Evolutionary conservation across 2,329 filamentous ascomycete genomes (phyloP).

Genomic region (Mariannaea elegans): DNA sequence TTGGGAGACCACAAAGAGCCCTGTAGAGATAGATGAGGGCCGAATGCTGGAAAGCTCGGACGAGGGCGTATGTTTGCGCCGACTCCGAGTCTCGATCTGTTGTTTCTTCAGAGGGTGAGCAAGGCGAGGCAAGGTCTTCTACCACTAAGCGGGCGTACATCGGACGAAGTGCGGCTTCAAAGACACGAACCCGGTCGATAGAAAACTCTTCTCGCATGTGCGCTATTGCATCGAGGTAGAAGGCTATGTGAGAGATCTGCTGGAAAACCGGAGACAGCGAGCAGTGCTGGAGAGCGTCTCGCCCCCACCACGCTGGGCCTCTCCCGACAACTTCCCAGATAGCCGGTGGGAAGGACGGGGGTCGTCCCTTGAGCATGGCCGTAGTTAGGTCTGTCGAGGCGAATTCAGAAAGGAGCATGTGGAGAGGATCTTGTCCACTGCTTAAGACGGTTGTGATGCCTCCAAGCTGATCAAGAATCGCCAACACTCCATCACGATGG

Average conservation of each 20-base stretch:
- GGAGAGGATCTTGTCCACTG: constrained; percentile 40
- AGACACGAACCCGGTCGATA: constrained; percentile 39
- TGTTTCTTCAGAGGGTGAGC: constrained; percentile 21
- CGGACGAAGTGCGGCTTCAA: constrained; percentile 39
- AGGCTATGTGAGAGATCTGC: constrained; percentile 42
- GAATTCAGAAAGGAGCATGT: constrained; percentile 54
- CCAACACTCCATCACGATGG: constrained; percentile 47
- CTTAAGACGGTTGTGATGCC: constrained; percentile 38
- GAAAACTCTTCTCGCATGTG: constrained; percentile 36
- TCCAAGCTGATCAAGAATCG: constrained; percentile 45
- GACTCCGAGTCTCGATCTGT: constrained; percentile 39
- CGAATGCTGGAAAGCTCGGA: constrained; percentile 51
- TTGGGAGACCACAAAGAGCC: constrained; percentile 50
- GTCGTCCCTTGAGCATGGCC: constrained; percentile 49
- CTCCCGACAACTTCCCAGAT: constrained; percentile 51
- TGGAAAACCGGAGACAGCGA: constrained; percentile 47
- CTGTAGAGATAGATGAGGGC: constrained; percentile 54
- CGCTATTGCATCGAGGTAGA: constrained; percentile 36
- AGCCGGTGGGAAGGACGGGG: constrained; percentile 47
- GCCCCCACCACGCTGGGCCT: constrained; percentile 54
- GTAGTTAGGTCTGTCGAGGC: constrained; percentile 54
- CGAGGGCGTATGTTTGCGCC: constrained; percentile 46
- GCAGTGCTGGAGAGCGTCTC: constrained; percentile 44
- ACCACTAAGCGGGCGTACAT: too few species aligned
- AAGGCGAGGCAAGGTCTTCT: too few species aligned